These are phyloP conservation scores for Kalanchoe fedtschenkoi DNA, from an alignment of 164 flowering plant species.

Conservation along the genomic window DNA sequence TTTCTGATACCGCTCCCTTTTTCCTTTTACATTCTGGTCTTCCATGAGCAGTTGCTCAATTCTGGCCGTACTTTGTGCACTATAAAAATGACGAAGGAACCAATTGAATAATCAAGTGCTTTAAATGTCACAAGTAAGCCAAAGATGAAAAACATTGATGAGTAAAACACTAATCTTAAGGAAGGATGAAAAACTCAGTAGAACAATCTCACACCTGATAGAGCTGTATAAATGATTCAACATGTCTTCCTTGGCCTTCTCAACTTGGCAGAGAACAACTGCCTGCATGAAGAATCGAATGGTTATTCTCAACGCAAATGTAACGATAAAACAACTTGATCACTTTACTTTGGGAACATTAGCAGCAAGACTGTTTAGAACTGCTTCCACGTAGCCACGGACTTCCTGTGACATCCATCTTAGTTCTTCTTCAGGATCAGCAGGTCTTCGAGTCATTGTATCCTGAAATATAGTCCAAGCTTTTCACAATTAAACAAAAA, in stretches of 20 bases:
- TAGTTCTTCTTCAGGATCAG: slow-evolving; percentile 98
- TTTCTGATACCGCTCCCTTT: slow-evolving; percentile 73
- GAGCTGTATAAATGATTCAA: slow-evolving; percentile 88
- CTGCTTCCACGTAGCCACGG: slow-evolving; percentile 99
- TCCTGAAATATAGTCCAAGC: slow-evolving; percentile 36
- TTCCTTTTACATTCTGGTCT: slow-evolving; percentile 79
- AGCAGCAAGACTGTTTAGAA: slow-evolving; percentile 92
- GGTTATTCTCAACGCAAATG: not conserved
- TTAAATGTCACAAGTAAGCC: not conserved
- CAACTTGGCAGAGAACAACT: slow-evolving; percentile 99
- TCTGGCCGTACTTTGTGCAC: slow-evolving; percentile 66
- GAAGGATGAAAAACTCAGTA: not conserved
- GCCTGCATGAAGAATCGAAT: slow-evolving; percentile 44
- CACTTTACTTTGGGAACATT: slow-evolving; percentile 80
- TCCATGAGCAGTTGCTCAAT: slow-evolving; percentile 88
- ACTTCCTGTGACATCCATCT: slow-evolving; percentile 99
- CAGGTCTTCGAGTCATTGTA: slow-evolving; percentile 90
- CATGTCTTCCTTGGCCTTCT: slow-evolving; percentile 99
- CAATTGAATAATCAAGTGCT: not conserved
- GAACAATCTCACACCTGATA: slow-evolving; percentile 41
- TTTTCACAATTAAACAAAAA: not conserved
- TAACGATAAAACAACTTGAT: not conserved
- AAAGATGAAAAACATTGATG: not conserved
- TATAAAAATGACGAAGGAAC: slow-evolving; percentile 10
- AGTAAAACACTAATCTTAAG: not conserved